A percentile compares a stretch with the other conserved stretches of the same genome.
Conservation (phyloP, 164 flowering plant species). For the Cinnamomum chago region DNA sequence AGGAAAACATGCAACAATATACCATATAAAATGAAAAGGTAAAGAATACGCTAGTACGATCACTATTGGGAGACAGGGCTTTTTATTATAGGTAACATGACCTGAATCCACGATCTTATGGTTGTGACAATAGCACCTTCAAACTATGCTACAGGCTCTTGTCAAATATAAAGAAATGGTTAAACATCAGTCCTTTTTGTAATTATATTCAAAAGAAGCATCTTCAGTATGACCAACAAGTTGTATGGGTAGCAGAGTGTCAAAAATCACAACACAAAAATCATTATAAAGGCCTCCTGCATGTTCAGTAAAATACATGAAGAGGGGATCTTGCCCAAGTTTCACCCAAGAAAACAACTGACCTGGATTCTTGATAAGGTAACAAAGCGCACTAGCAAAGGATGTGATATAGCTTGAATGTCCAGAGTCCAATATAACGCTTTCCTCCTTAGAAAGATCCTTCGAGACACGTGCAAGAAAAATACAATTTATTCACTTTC, state of each 20-base stretch:
- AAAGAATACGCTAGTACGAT: not conserved
- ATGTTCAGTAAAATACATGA: not conserved
- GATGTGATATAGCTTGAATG: slow-evolving; percentile 32
- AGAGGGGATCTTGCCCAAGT: not conserved
- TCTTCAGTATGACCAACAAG: not conserved
- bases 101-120: too few relatives aligned
- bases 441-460: slow-evolving; percentile 31
- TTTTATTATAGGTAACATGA: too few relatives aligned
- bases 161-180: too few relatives aligned
- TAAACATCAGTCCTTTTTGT: not conserved
- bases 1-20: not conserved
- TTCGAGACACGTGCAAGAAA: slow-evolving; percentile 11
- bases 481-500: not conserved
- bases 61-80: not conserved
- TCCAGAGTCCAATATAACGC: slow-evolving; percentile 25
- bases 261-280: not conserved
- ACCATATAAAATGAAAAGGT: too few relatives aligned
- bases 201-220: not conserved
- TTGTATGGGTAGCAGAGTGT: not conserved
- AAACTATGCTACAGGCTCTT: too few relatives aligned
- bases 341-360: slow-evolving; percentile 17
- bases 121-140: too few relatives aligned
- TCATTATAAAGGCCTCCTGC: not conserved
- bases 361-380: slow-evolving; percentile 68
- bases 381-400: slow-evolving; percentile 47